phyloP scores from a whole-genome alignment of 2,329 filamentous ascomycete species.

The Xylariaceae sp. region DNA sequence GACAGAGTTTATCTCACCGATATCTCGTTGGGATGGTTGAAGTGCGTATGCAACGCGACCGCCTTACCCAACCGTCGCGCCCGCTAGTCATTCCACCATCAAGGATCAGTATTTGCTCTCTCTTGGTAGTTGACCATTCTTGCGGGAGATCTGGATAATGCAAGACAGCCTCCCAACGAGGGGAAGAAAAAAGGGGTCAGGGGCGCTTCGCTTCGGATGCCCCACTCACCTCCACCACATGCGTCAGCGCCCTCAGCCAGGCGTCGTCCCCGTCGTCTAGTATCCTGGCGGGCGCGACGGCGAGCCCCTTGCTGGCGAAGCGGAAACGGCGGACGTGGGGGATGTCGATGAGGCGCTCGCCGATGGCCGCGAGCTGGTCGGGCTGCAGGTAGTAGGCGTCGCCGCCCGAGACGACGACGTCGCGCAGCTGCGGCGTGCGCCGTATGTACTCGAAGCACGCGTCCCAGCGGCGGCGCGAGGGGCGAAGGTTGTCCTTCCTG shows the following conservation, averaged over 20 bases:
- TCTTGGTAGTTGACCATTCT: no score
- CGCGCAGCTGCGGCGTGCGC: constrained; percentile 38
- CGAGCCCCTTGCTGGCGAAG: constrained; percentile 55
- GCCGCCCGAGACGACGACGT: constrained; percentile 57
- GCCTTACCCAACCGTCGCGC: constrained; percentile 48
- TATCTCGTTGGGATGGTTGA: constrained; percentile 56
- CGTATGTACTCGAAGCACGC: constrained; percentile 50
- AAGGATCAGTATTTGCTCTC: no score
- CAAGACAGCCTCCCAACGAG: no score
- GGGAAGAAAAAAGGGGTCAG: no score
- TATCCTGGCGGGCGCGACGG: constrained; percentile 49
- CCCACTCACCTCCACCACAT: no score
- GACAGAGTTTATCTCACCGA: constrained; percentile 24
- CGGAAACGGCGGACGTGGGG: constrained; percentile 52
- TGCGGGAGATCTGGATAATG: no score
- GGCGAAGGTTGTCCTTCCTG: constrained; percentile 31
- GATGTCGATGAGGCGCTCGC: constrained; percentile 47
- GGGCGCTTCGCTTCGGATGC: no score
- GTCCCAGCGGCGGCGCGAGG: constrained; percentile 41
- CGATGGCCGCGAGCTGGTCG: constrained; percentile 44
- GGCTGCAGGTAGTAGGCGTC: constrained; percentile 52
- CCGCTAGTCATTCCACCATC: no score
- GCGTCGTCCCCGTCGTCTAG: constrained; percentile 41
- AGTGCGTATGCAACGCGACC: constrained; percentile 57
- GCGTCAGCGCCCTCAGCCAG: constrained; percentile 47